These are phyloP conservation scores for Aureobasidium zeae DNA, from an alignment of 2,329 filamentous ascomycete species.

Conservation along the genomic window DNA sequence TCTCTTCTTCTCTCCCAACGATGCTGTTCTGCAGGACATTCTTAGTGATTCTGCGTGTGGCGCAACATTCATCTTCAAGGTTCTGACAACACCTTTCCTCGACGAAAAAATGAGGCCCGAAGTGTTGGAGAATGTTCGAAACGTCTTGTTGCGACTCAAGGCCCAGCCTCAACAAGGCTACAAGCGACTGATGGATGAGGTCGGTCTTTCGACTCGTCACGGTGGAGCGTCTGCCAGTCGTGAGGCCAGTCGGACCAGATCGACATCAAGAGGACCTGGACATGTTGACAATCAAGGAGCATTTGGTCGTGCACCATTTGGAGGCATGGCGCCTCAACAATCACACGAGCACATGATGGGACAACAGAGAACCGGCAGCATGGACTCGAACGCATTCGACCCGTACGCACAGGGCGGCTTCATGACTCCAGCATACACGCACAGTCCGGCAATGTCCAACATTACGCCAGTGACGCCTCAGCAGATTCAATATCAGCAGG, in stretches of 20 bases:
- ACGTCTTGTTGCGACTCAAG: conserved; percentile 80
- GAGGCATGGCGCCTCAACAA: conserved; percentile 27
- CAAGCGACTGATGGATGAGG: conserved; percentile 97
- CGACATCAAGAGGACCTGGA: conserved; percentile 27
- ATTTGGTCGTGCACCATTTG: conserved; percentile 30
- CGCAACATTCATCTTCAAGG: conserved; percentile 95
- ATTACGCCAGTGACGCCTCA: conserved; percentile 37
- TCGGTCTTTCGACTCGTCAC: conserved; percentile 63
- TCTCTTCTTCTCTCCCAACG: conserved; percentile 82
- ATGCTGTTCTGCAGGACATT: conserved; percentile 81
- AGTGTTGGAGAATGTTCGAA: conserved; percentile 85
- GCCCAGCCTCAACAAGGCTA: conserved; percentile 92
- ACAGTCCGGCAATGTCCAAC: conserved; percentile 29
- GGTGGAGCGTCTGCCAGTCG: conserved; percentile 31
- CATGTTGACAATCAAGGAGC: conserved; percentile 28
- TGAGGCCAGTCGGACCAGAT: conserved; percentile 25
- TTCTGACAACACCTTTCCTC: conserved; percentile 93
- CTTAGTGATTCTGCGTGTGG: conserved; percentile 85
- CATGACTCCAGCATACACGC: conserved; percentile 28
- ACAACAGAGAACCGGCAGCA: conserved; percentile 39
- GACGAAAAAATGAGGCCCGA: conserved; percentile 82
- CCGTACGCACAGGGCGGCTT: conserved; percentile 32
- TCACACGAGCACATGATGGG: conserved; percentile 30
- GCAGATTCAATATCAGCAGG: conserved; percentile 50
- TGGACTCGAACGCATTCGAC: conserved; percentile 42